phyloP scores from a whole-genome alignment of 768 basidiomycete species.

The Holtermanniella nyarrowii region DNA sequence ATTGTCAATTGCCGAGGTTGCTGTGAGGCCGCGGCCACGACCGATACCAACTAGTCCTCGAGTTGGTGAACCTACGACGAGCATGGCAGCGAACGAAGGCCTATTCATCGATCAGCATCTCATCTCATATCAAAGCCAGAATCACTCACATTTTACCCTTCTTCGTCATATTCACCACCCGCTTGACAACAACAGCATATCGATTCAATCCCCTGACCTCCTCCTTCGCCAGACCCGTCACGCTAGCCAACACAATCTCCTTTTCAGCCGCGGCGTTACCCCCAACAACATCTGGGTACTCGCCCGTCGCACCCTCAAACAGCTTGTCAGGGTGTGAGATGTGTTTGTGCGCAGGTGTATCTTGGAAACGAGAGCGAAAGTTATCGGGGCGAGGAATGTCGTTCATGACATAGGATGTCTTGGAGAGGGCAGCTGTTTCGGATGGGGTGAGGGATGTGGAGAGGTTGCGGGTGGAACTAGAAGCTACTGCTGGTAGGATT shows the following conservation, averaged over 20 bases:
- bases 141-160: slow-evolving; percentile 66
- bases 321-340: neutral
- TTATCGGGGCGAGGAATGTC: neutral
- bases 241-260: slow-evolving; percentile 11
- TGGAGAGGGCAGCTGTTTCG: neutral
- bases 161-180: slow-evolving; percentile 78
- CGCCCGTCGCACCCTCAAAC: neutral
- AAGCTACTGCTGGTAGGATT: neutral
- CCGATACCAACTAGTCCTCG: slow-evolving; percentile 39
- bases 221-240: slow-evolving; percentile 34
- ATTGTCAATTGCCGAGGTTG: slow-evolving; percentile 24
- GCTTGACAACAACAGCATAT: slow-evolving; percentile 41
- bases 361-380: neutral
- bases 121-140: neutral
- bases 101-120: slow-evolving; percentile 5
- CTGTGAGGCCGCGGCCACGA: slow-evolving; percentile 30
- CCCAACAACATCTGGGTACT: slow-evolving; percentile 4
- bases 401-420: neutral
- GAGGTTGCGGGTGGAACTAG: neutral
- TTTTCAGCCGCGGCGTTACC: slow-evolving; percentile 12
- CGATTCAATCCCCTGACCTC: slow-evolving; percentile 40
- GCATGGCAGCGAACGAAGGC: slow-evolving; percentile 24
- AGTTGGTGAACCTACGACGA: slow-evolving; percentile 39
- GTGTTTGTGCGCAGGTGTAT: neutral
- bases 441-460: neutral